Base-by-base conservation (phyloP, 169 alveolate genomes). In the Plasmodium gallinaceum region DNA sequence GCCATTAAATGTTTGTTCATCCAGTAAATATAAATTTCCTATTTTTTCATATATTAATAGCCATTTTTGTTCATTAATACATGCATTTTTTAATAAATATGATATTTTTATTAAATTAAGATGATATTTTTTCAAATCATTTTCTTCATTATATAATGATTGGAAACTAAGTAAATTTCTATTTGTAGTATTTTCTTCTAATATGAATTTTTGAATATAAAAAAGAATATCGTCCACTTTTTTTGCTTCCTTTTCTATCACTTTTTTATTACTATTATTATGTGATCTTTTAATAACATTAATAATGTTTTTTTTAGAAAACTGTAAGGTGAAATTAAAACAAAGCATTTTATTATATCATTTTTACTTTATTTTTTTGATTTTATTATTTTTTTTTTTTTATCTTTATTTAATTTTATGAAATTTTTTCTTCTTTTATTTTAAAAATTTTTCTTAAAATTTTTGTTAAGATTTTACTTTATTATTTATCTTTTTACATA, bases 31-130 rank as follows among this genome's bases (percentile, higher is more conserved):
- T 43, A 83, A 42, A 24, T n/a, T 42, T 37, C 74, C 57, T 7
- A 83, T 68, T 66, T 68, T 12, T 58, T 66, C 48, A 57, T 68
- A 83, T 52, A 83, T 83, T 45, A 48, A 26, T 68, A 83, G 46
- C 91, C 91, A 83, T 54, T 83, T 83, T 24, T 68, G n/a, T 48
- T 83, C 74, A 68, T 62, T 39, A 26, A 68, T 51, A 37, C n/a
- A 7, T 70, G 66, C 66, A 68, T 83, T 68, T 83, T 68, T 83
- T 54, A 83, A 52, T 26, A 83, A 43, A 16, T 83, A 83, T 7
- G 91, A 83, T 32, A 68, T 83, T 83, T 24, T 83, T 45, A 83
- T 9, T 26, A 83, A 32, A 26, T 68, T 75, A 26, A 43, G 20
- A 37, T 62, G 76, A 14, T 61, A 12, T 8, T 54, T n/a, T 24